phyloP scores from a whole-genome alignment of 164 flowering plant species.

The Litsea cubeba region DNA sequence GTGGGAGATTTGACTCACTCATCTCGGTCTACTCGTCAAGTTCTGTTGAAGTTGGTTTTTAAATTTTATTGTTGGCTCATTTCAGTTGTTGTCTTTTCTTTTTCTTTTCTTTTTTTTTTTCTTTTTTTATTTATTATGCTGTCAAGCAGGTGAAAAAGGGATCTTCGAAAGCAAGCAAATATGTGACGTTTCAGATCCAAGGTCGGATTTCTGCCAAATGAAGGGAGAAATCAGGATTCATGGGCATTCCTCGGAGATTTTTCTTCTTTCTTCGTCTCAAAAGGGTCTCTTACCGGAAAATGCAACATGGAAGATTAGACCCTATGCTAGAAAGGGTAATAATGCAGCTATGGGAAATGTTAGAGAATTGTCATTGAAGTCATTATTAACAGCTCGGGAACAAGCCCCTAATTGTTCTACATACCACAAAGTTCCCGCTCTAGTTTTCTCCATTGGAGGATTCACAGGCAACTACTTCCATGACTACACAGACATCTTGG shows the following conservation, averaged over 20 bases:
- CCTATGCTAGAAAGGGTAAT: conserved; percentile 56
- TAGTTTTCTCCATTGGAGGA: conserved; percentile 27
- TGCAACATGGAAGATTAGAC: conserved; percentile 40
- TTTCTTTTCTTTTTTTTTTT: too few relatives aligned
- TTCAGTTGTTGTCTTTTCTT: too few relatives aligned
- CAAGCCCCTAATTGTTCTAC: conserved; percentile 9
- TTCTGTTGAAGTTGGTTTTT: too few relatives aligned
- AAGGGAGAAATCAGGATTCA: conserved; percentile 39
- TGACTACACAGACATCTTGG: conserved; percentile 24
- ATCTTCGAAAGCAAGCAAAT: conserved; percentile 8
- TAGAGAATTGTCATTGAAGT: conserved; percentile 25
- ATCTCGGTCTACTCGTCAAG: too few relatives aligned
- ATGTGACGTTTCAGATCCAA: conserved; percentile 23
- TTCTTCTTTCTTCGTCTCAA: conserved; percentile 13
- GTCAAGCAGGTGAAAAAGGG: neutral
- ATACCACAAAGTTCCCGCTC: conserved; percentile 18
- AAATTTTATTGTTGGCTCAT: too few relatives aligned
- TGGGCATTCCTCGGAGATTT: conserved; percentile 32
- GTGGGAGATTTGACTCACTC: too few relatives aligned
- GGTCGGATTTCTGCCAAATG: conserved; percentile 38
- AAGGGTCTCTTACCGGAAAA: neutral
- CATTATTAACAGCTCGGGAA: neutral
- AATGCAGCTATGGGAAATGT: conserved; percentile 25
- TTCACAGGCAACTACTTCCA: conserved; percentile 27
- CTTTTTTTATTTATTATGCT: neutral